A percentile compares a stretch with the other conserved stretches of the same genome.
phyloP scores from a whole-genome alignment of 768 basidiomycete species.

The Lactifluus volemus region DNA sequence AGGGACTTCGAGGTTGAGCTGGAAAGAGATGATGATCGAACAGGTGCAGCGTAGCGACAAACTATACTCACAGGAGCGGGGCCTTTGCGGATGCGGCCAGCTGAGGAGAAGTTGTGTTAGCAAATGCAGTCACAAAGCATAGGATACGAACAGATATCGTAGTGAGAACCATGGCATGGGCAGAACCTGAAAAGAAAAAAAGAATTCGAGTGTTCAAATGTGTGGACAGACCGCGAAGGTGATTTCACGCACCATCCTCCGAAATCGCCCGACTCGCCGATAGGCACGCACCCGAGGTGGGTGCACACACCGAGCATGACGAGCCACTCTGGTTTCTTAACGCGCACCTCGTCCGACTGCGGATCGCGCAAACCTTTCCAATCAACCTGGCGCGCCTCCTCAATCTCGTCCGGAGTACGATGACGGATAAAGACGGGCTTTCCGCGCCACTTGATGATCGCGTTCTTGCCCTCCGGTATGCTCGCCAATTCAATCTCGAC shows the following conservation, averaged over 20 bases:
- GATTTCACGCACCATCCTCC: conserved; percentile 80
- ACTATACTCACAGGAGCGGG: conserved; percentile 76
- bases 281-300: conserved; percentile 96
- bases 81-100: conserved; percentile 92
- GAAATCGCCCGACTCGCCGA: conserved; percentile 93
- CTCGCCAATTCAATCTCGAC: conserved; percentile 84
- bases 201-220: neutral
- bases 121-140: conserved; percentile 5
- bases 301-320: conserved; percentile 93
- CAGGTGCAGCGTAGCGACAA: neutral
- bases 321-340: conserved; percentile 94
- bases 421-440: conserved; percentile 99
- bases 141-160: conserved; percentile 74
- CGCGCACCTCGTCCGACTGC: conserved; percentile 78
- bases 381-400: conserved; percentile 79
- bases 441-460: conserved; percentile 98
- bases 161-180: conserved; percentile 98
- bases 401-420: conserved; percentile 83
- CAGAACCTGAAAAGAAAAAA: conserved; percentile 56
- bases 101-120: conserved; percentile 30
- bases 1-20: conserved; percentile 95
- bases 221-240: neutral
- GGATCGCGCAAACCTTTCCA: conserved; percentile 91
- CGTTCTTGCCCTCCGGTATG: conserved; percentile 97
- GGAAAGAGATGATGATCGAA: conserved; percentile 14